These are phyloP conservation scores for Cornus suecica DNA, from an alignment of 148 eudicot species.

Conservation along the genomic window DNA sequence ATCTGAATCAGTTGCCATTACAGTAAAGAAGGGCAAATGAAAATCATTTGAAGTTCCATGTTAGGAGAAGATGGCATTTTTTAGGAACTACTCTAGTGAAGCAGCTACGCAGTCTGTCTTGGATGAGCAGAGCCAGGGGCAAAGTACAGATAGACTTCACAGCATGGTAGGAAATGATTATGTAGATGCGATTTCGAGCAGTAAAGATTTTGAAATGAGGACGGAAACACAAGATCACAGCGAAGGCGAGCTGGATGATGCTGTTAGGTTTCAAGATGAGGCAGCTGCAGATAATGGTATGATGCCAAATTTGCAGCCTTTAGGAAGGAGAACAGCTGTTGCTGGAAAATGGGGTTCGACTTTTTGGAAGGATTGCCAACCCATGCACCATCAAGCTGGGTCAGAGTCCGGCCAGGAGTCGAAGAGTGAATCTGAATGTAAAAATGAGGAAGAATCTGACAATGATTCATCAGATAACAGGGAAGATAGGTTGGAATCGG, in stretches of 20 bases:
- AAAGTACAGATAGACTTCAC: conserved; percentile 40
- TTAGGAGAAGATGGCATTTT: conserved; percentile 59
- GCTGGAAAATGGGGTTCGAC: conserved; percentile 76
- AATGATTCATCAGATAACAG: conserved; percentile 50
- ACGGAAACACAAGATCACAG: conserved; percentile 37
- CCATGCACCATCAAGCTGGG: conserved; percentile 29
- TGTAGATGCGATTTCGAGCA: conserved; percentile 52
- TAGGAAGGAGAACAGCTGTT: conserved; percentile 40
- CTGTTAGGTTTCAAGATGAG: conserved; percentile 30
- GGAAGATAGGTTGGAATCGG: conserved; percentile 45
- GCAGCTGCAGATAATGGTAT: conserved; percentile 31
- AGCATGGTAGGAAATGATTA: conserved; percentile 38
- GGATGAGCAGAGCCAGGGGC: conserved; percentile 43
- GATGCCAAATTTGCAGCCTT: conserved; percentile 36
- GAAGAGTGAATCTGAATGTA: conserved; percentile 71
- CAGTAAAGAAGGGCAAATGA: not conserved
- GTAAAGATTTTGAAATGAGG: conserved; percentile 47
- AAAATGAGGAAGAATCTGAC: conserved; percentile 63
- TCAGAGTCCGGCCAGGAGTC: conserved; percentile 68
- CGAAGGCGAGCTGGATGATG: conserved; percentile 40
- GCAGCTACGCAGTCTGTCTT: conserved; percentile 39
- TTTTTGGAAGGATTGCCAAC: conserved; percentile 72
- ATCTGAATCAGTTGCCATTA: conserved; percentile 2
- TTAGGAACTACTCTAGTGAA: conserved; percentile 52
- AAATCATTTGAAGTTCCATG: conserved; percentile 31